Evolutionary conservation across 2,329 filamentous ascomycete species (phyloP).

Genomic region (Cercospora janseana): DNA sequence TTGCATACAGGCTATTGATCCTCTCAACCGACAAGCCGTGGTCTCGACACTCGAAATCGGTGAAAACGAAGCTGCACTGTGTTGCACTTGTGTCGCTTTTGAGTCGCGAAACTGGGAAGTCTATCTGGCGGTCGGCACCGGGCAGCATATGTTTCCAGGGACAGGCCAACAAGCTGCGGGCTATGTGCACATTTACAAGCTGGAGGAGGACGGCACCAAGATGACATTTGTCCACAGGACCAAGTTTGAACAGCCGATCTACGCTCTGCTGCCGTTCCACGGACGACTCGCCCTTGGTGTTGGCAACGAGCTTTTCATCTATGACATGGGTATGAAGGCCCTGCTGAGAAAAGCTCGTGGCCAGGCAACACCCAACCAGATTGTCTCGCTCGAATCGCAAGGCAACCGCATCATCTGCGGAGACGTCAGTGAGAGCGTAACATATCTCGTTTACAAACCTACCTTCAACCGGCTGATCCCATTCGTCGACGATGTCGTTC

Average conservation of each 20-base stretch:
- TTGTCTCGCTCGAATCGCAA: conserved; percentile 84
- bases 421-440: conserved; percentile 88
- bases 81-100: conserved; percentile 79
- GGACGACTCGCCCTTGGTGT: conserved; percentile 84
- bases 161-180: conserved; percentile 47
- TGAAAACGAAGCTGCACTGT: conserved; percentile 89
- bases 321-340: conserved; percentile 90
- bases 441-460: conserved; percentile 89
- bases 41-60: conserved; percentile 77
- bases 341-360: conserved; percentile 75
- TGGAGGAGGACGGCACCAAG: conserved; percentile 80
- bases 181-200: conserved; percentile 88
- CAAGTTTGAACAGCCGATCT: conserved; percentile 81
- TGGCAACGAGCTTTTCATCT: conserved; percentile 77
- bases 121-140: conserved; percentile 92
- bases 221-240: conserved; percentile 97
- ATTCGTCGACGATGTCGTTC: conserved; percentile 85
- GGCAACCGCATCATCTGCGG: conserved; percentile 88
- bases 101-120: conserved; percentile 82
- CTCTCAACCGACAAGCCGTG: conserved; percentile 53
- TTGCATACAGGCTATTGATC: conserved; percentile 89
- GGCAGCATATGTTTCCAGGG: conserved; percentile 67
- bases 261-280: conserved; percentile 90
- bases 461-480: conserved; percentile 88
- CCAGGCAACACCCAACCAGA: conserved; percentile 54